Percentiles rank a stretch among this genome's conserved stretches.
These are phyloP conservation scores for Craterostigma plantagineum DNA, from an alignment of 257 asterid species.

Conservation along the genomic window DNA sequence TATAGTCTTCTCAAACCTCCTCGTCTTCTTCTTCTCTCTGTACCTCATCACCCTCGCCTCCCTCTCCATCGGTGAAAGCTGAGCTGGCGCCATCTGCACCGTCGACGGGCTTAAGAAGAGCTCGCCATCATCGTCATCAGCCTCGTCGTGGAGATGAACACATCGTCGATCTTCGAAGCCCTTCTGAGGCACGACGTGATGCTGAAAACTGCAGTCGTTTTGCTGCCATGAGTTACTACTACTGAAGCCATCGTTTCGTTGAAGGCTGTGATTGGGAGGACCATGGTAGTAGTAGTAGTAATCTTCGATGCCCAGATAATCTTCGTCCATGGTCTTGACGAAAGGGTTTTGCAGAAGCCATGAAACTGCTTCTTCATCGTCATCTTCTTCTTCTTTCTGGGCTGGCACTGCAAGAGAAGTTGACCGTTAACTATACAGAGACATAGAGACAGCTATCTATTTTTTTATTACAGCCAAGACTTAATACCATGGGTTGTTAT, in stretches of 20 bases:
- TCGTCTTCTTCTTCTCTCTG: constrained; percentile 68
- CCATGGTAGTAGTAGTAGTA: constrained; percentile 11
- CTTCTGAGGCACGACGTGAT: constrained; percentile 10
- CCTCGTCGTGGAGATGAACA: constrained; percentile 31
- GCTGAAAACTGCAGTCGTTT: neutral
- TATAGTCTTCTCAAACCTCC: constrained; percentile 72
- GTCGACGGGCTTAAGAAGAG: constrained; percentile 27
- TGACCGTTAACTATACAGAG: too few relatives aligned
- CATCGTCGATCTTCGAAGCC: constrained; percentile 32
- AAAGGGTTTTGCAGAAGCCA: constrained; percentile 45
- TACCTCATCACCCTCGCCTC: constrained; percentile 71
- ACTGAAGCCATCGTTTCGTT: constrained; percentile 15
- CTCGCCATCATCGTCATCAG: constrained; percentile 49
- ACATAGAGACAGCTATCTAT: too few relatives aligned
- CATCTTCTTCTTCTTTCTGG: constrained; percentile 12
- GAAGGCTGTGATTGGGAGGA: constrained; percentile 1
- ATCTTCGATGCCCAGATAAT: constrained; percentile 41
- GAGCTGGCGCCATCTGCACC: constrained; percentile 23
- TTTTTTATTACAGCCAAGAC: constrained; percentile 3
- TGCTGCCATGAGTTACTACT: constrained; percentile 16
- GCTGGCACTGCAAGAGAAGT: constrained; percentile 2
- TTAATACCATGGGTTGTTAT: constrained; percentile 12
- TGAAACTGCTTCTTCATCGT: constrained; percentile 56
- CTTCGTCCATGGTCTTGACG: constrained; percentile 16
- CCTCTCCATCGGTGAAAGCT: constrained; percentile 45